Base-by-base conservation (phyloP, 768 basidiomycete genomes). In the Suillus hirtellus region DNA sequence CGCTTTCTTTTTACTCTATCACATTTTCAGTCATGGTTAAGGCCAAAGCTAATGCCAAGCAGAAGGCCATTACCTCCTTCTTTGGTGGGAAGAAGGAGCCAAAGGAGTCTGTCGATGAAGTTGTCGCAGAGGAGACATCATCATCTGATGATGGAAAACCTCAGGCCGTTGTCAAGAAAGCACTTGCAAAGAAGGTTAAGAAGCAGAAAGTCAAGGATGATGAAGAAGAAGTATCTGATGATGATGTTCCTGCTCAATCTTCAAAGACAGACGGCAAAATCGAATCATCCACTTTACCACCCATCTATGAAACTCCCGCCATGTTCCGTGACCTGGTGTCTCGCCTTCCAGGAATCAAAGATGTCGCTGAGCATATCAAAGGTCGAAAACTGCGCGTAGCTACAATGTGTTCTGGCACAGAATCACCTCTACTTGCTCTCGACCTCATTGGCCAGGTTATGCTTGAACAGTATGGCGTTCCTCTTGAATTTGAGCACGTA, bases 321-420 rank as follows among this genome's bases (percentile, higher is more conserved):
- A 93, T 95, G 68, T 95, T 95, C 73, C 79, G 82, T 62, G 89
- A 95, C 75, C 81, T 95, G 49, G 82, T 93, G 65, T 77, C 81
- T 55, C 86, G 80, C 67, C 83, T 88, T 46, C 85, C 89, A 14
- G 78, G 86, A 60, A 86, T 93, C 65, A 84, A 86, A 70, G 78
- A 78, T 2, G 86, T 93, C 47, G 88, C 84, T 19, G 80, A 88
- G 67, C 88, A 81, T 52, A 77, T 93, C 55, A 75, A 82, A 63
- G 94, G 95, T 2, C 85, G 95, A 63, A 94, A 91, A 70, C 80
- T 98, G 73, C 90, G 95, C 75, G 86, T 98, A 64, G 96, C 95
- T 4, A 98, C 96, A 12, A 98, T 98, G 96, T 97, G 91, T 76
- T 96, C 95, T 47, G 96, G 96, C 31, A 98, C 96, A 7, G 96